Evolutionary conservation across 2,329 filamentous ascomycete species (phyloP).

Genomic region (Coniochaeta hoffmannii): DNA sequence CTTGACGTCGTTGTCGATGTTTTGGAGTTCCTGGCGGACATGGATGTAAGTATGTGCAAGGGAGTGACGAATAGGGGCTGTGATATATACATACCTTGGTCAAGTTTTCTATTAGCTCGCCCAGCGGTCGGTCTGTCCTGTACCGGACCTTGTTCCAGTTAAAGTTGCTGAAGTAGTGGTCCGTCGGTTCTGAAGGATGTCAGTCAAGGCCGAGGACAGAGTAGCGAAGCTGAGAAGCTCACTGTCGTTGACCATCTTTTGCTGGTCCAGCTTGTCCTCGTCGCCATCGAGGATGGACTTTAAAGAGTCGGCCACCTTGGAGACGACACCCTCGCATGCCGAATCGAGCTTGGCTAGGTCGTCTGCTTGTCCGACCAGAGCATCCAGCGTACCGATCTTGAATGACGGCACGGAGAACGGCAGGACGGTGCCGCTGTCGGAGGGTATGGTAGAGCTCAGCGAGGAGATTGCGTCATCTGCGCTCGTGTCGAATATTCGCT

Average conservation of each 20-base stretch:
- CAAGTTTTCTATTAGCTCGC: slow-evolving; percentile 77
- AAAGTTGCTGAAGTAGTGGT: slow-evolving; percentile 84
- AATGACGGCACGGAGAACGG: slow-evolving; percentile 85
- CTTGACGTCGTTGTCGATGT: slow-evolving; percentile 94
- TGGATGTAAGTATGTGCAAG: background rate
- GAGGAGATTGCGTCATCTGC: slow-evolving; percentile 77
- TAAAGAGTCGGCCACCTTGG: slow-evolving; percentile 82
- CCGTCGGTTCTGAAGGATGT: slow-evolving; percentile 70
- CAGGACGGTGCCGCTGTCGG: slow-evolving; percentile 67
- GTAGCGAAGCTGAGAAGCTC: slow-evolving; percentile 27
- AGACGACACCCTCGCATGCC: slow-evolving; percentile 72
- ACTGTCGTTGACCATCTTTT: slow-evolving; percentile 95
- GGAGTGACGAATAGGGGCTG: background rate
- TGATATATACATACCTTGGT: slow-evolving; percentile 59
- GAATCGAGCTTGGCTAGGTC: slow-evolving; percentile 83
- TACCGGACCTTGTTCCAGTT: slow-evolving; percentile 98
- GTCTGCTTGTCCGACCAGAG: slow-evolving; percentile 91
- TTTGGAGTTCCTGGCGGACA: slow-evolving; percentile 68
- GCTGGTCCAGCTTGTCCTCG: slow-evolving; percentile 72
- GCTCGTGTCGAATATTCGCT: slow-evolving; percentile 74
- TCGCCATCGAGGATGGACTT: slow-evolving; percentile 76
- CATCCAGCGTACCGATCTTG: slow-evolving; percentile 96
- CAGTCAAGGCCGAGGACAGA: background rate
- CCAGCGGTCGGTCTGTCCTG: slow-evolving; percentile 81
- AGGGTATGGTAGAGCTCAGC: slow-evolving; percentile 62